Conservation (phyloP, 805 yeast genomes). For the Pichia heedii region DNA sequence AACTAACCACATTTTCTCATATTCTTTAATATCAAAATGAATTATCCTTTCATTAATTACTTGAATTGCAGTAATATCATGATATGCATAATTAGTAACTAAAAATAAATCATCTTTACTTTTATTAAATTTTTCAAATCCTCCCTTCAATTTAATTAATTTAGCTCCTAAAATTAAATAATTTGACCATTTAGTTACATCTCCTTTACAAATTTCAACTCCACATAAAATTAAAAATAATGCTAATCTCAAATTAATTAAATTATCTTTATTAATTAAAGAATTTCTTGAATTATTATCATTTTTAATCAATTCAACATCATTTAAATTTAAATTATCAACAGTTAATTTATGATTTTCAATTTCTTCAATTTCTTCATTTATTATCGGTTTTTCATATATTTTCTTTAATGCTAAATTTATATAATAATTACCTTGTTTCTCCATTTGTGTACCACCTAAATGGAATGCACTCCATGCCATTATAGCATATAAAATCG, state of each 20-base stretch:
- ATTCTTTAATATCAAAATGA: slow-evolving; percentile 53
- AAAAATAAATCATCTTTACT: slow-evolving; percentile 62
- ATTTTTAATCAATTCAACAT: slow-evolving; percentile 16
- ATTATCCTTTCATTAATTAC: slow-evolving; percentile 51
- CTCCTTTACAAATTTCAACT: slow-evolving; percentile 80
- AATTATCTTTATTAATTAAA: slow-evolving; percentile 23
- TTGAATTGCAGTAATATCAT: slow-evolving; percentile 62
- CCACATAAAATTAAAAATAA: slow-evolving; percentile 60
- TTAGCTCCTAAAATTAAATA: slow-evolving; percentile 59
- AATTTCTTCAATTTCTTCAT: slow-evolving; percentile 12
- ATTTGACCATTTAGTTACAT: slow-evolving; percentile 65
- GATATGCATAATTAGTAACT: slow-evolving; percentile 71
- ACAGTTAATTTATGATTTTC: slow-evolving; percentile 17
- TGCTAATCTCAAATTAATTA: slow-evolving; percentile 44
- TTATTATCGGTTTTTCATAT: slow-evolving; percentile 23
- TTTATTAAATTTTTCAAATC: slow-evolving; percentile 40
- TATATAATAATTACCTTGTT: slow-evolving; percentile 41
- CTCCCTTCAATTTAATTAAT: slow-evolving; percentile 53
- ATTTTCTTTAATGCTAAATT: slow-evolving; percentile 38
- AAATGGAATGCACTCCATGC: slow-evolving; percentile 51
- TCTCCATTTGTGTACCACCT: slow-evolving; percentile 34
- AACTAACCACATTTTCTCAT: slow-evolving; percentile 40
- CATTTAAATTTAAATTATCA: slow-evolving; percentile 20
- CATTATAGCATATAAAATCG: slow-evolving; percentile 42
- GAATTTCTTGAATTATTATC: slow-evolving; percentile 7